A percentile compares a stretch with the other conserved stretches of the same genome.
Conservation (phyloP, 345 rosid genomes). For the Moricandia arvensis region DNA sequence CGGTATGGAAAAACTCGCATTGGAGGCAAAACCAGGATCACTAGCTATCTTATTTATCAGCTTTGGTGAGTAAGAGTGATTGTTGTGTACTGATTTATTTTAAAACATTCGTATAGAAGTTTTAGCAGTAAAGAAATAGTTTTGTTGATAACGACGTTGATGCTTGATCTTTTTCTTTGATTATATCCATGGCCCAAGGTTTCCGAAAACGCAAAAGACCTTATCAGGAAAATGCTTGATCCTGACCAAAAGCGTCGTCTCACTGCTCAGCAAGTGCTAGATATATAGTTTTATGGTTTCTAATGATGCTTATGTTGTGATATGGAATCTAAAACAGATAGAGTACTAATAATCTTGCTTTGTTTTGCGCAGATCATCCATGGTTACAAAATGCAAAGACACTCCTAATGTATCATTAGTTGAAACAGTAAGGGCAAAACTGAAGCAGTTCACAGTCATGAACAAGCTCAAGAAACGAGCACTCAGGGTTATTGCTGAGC, state of each 20-base stretch:
- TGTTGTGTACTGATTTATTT: conserved; percentile 5
- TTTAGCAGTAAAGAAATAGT: no score
- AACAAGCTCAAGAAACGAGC: background rate
- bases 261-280: background rate
- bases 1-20: conserved; percentile 66
- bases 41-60: conserved; percentile 78
- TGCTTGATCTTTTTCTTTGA: no score
- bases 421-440: background rate
- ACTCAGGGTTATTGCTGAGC: no score
- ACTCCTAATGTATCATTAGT: background rate
- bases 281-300: background rate
- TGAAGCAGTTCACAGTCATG: background rate
- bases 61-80: conserved; percentile 52
- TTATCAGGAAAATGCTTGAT: background rate
- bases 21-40: conserved; percentile 78
- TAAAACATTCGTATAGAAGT: no score
- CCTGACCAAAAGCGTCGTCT: background rate
- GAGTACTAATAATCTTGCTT: background rate
- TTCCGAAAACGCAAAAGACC: background rate
- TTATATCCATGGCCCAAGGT: background rate
- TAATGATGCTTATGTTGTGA: background rate
- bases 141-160: no score
- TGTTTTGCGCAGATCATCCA: background rate
- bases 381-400: background rate
- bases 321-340: background rate